These are phyloP conservation scores for Podospora bellae-mahoneyi DNA, from an alignment of 495 filamentous ascomycete species.

Conservation along the genomic window DNA sequence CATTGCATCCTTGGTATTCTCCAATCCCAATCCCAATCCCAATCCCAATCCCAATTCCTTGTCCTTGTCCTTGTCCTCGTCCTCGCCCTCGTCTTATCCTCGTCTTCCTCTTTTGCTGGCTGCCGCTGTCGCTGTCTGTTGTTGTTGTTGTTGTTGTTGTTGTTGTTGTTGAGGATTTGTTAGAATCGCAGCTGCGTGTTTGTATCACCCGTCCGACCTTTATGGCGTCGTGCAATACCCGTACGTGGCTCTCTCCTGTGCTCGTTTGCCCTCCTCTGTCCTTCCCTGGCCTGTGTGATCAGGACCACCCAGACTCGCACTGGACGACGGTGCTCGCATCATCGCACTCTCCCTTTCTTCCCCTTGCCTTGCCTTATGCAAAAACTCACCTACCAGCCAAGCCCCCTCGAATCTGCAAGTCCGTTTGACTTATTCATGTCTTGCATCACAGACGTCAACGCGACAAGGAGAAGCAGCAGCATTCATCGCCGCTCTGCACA, in stretches of 20 bases:
- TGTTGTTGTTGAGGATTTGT: conserved; percentile 9
- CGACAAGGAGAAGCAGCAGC: conserved; percentile 20
- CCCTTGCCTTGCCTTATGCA: background rate
- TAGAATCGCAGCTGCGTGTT: conserved; percentile 15
- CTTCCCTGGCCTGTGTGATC: background rate
- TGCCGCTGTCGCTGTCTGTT: no score
- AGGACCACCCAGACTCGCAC: background rate
- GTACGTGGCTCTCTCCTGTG: conserved; percentile 21
- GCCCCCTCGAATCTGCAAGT: conserved; percentile 6
- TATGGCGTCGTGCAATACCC: conserved; percentile 24
- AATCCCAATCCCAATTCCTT: no score
- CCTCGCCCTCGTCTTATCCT: no score
- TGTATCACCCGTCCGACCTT: conserved; percentile 25
- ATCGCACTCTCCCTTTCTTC: background rate
- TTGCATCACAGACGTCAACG: conserved; percentile 22
- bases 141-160: background rate
- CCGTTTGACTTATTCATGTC: conserved; percentile 27
- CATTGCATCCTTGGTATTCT: background rate
- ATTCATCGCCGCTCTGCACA: conserved; percentile 23
- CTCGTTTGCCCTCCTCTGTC: conserved; percentile 2
- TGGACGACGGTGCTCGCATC: background rate
- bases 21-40: background rate
- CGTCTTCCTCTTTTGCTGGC: background rate
- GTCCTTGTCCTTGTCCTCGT: no score
- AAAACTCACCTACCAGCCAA: background rate